phyloP scores from a whole-genome alignment of 2,329 filamentous ascomycete species.

The Fusarium acutatum region DNA sequence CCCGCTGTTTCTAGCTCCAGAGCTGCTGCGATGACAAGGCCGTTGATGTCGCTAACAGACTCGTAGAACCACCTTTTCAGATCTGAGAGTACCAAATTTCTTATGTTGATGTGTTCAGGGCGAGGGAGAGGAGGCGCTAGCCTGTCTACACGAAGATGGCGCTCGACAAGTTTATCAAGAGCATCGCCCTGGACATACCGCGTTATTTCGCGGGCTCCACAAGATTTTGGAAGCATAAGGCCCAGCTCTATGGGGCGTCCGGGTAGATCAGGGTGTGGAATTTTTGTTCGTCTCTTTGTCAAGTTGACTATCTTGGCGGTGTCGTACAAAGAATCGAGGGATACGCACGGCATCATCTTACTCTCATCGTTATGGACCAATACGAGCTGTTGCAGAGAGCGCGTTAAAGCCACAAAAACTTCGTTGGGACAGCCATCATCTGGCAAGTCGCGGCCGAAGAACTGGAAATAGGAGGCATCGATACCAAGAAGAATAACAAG shows the following conservation, averaged over 20 bases:
- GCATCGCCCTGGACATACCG: slow-evolving; percentile 38
- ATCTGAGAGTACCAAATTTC: slow-evolving; percentile 24
- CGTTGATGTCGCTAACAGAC: slow-evolving; percentile 43
- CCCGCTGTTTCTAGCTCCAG: slow-evolving; percentile 32
- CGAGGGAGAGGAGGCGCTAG: not conserved
- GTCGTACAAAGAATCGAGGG: slow-evolving; percentile 17
- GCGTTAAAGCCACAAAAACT: slow-evolving; percentile 44
- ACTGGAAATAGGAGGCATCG: slow-evolving; percentile 39
- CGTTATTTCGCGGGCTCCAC: slow-evolving; percentile 31
- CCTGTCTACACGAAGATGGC: slow-evolving; percentile 20
- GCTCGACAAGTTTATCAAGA: slow-evolving; percentile 24
- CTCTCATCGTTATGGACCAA: slow-evolving; percentile 31
- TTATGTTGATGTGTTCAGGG: slow-evolving; percentile 27
- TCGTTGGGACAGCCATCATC: slow-evolving; percentile 44
- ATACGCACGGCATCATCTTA: slow-evolving; percentile 39
- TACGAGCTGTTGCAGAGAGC: slow-evolving; percentile 42
- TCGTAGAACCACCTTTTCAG: slow-evolving; percentile 26
- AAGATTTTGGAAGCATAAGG: slow-evolving; percentile 9
- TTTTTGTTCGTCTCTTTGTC: not conserved
- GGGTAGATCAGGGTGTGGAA: not conserved
- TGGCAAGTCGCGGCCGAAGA: slow-evolving; percentile 36
- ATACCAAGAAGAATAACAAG: slow-evolving; percentile 41
- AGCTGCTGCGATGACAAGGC: slow-evolving; percentile 39
- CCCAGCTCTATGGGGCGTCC: slow-evolving; percentile 22
- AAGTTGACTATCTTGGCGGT: slow-evolving; percentile 23